These are phyloP conservation scores for Streptanthus diversifolius DNA, from an alignment of 345 rosid genomes.

Conservation along the genomic window DNA sequence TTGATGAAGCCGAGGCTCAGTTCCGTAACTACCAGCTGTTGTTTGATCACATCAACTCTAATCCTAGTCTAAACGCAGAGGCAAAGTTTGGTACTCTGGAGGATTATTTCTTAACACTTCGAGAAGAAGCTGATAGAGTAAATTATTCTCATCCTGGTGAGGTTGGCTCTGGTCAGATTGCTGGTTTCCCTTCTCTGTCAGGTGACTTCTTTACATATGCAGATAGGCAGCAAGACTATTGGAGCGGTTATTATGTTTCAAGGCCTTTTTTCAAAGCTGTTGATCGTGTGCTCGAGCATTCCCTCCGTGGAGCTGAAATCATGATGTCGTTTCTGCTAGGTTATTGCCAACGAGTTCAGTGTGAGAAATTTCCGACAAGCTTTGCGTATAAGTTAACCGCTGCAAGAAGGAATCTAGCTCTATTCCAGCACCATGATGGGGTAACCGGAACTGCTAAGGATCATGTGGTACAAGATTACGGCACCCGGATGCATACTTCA, in stretches of 20 bases:
- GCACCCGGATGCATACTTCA: conserved; percentile 87
- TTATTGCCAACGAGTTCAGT: conserved; percentile 79
- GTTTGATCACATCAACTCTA: conserved; percentile 88
- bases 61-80: conserved; percentile 79
- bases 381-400: conserved; percentile 83
- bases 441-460: conserved; percentile 95
- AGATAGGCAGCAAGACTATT: conserved; percentile 87
- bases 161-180: conserved; percentile 69
- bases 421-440: conserved; percentile 99
- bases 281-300: conserved; percentile 88
- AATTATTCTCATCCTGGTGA: conserved; percentile 83
- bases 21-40: conserved; percentile 83
- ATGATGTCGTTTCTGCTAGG: conserved; percentile 83
- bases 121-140: conserved; percentile 79
- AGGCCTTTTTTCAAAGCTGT: conserved; percentile 99
- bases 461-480: conserved; percentile 92
- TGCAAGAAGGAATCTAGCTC: conserved; percentile 95
- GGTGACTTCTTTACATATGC: conserved; percentile 99
- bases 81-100: conserved; percentile 89
- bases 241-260: conserved; percentile 99
- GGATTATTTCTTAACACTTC: conserved; percentile 75
- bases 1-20: conserved; percentile 93
- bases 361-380: conserved; percentile 75
- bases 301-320: conserved; percentile 87
- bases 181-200: conserved; percentile 90